phyloP scores from a whole-genome alignment of 805 yeast genomes.

The Sugiyamaella valdiviana region DNA sequence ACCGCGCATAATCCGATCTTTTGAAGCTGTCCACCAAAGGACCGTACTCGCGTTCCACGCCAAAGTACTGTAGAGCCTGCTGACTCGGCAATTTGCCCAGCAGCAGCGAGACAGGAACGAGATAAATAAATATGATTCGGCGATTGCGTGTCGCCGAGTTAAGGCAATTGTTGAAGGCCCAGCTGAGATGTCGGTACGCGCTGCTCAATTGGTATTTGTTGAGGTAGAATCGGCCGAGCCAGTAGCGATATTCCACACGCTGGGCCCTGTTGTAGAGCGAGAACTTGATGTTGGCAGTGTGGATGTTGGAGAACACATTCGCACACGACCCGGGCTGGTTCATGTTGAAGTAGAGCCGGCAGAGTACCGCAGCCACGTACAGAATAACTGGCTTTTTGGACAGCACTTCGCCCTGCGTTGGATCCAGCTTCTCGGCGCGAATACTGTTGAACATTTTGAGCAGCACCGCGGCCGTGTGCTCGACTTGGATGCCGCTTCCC shows the following conservation, averaged over 20 bases:
- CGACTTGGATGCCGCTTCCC: conserved; percentile 25
- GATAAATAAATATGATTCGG: conserved; percentile 39
- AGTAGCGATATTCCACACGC: conserved; percentile 50
- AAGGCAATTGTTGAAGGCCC: conserved; percentile 45
- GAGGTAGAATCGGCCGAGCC: conserved; percentile 51
- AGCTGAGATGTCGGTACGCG: conserved; percentile 48
- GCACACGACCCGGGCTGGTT: conserved; percentile 32
- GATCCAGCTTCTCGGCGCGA: conserved; percentile 40
- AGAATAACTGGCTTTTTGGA: conserved; percentile 46
- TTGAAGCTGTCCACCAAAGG: conserved; percentile 36
- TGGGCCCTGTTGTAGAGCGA: conserved; percentile 40
- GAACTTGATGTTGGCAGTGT: conserved; percentile 41
- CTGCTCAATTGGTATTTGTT: conserved; percentile 46
- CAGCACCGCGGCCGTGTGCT: conserved; percentile 48
- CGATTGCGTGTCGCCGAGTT: conserved; percentile 30
- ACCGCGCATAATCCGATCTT: conserved; percentile 39
- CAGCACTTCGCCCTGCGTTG: conserved; percentile 12
- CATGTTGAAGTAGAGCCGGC: conserved; percentile 47
- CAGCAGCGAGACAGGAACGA: conserved; percentile 48
- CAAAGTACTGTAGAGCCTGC: conserved; percentile 24
- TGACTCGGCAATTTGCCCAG: conserved; percentile 49
- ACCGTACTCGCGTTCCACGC: conserved; percentile 33
- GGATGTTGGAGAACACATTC: conserved; percentile 52
- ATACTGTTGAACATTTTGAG: conserved; percentile 56
- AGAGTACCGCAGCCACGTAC: conserved; percentile 48